phyloP scores from a whole-genome alignment of 495 filamentous ascomycete genomes.

The Podospora australis region DNA sequence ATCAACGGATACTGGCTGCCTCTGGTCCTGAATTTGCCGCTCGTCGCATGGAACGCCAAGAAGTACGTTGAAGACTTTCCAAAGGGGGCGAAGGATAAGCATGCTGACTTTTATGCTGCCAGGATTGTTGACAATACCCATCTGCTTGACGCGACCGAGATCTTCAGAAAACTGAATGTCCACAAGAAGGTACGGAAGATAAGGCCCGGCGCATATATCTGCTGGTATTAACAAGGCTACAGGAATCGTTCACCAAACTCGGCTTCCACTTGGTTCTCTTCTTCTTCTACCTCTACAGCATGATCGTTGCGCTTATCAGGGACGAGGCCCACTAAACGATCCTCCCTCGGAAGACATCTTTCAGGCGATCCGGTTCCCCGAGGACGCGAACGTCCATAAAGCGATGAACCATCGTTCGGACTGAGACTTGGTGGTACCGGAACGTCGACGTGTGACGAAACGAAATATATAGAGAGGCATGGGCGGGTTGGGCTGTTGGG shows the following conservation, averaged over 20 bases:
- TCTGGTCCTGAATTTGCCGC: constrained; percentile 82
- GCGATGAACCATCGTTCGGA: no score
- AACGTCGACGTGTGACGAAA: no score
- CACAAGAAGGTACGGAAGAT: constrained; percentile 81
- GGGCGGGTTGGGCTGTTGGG: neutral
- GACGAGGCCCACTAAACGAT: constrained; percentile 77
- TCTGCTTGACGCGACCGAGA: constrained; percentile 95
- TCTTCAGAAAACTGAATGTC: constrained; percentile 97
- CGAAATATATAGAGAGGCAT: no score
- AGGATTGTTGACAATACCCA: constrained; percentile 97
- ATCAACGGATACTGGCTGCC: constrained; percentile 99
- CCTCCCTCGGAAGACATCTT: no score
- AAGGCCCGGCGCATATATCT: neutral
- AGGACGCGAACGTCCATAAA: no score
- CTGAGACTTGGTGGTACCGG: no score
- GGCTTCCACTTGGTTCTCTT: constrained; percentile 99
- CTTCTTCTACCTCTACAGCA: constrained; percentile 99
- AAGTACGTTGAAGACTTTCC: constrained; percentile 58
- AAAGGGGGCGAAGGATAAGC: neutral
- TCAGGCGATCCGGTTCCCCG: no score
- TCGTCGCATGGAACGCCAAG: constrained; percentile 91
- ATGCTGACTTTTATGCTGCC: constrained; percentile 10
- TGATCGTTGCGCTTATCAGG: constrained; percentile 97
- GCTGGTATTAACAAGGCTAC: neutral
- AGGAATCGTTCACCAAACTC: constrained; percentile 99